phyloP scores from a whole-genome alignment of 2,329 filamentous ascomycete genomes.

The Aspergillus aculeatus region DNA sequence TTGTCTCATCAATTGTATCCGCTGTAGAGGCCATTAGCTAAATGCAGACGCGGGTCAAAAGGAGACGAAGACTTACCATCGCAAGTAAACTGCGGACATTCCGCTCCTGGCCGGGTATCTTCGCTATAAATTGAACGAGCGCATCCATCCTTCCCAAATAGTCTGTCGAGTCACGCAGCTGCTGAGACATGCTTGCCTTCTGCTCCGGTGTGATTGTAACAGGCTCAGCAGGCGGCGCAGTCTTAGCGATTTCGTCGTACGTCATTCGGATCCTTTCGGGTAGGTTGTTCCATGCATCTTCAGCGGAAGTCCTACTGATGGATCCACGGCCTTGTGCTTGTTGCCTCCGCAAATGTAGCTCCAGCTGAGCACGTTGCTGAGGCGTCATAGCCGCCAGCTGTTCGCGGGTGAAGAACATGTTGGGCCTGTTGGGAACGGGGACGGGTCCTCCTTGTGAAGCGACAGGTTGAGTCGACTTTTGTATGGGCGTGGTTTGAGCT shows the following conservation, averaged over 20 bases:
- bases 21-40: conserved; percentile 29
- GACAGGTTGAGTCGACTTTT: conserved; percentile 26
- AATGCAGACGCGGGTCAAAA: not conserved
- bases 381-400: conserved; percentile 42
- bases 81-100: conserved; percentile 37
- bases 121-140: conserved; percentile 41
- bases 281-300: conserved; percentile 40
- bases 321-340: conserved; percentile 33
- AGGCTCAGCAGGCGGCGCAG: conserved; percentile 32
- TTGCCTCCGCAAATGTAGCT: conserved; percentile 37
- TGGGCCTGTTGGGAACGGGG: conserved; percentile 23
- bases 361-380: conserved; percentile 41
- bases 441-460: conserved; percentile 20
- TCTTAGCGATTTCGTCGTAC: conserved; percentile 39
- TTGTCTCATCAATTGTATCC: conserved; percentile 47
- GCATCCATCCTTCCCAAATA: conserved; percentile 46
- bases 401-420: conserved; percentile 32
- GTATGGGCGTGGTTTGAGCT: conserved; percentile 38
- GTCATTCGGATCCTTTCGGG: conserved; percentile 40
- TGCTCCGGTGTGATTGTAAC: conserved; percentile 39
- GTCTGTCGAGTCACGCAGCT: conserved; percentile 41
- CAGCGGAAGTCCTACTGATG: conserved; percentile 34
- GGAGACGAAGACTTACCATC: conserved; percentile 31
- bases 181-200: conserved; percentile 39
- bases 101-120: conserved; percentile 42